A percentile compares a stretch with the other conserved stretches of the same genome.
phyloP scores from a whole-genome alignment of 768 basidiomycete genomes.

The Guyanaporus albipodus region DNA sequence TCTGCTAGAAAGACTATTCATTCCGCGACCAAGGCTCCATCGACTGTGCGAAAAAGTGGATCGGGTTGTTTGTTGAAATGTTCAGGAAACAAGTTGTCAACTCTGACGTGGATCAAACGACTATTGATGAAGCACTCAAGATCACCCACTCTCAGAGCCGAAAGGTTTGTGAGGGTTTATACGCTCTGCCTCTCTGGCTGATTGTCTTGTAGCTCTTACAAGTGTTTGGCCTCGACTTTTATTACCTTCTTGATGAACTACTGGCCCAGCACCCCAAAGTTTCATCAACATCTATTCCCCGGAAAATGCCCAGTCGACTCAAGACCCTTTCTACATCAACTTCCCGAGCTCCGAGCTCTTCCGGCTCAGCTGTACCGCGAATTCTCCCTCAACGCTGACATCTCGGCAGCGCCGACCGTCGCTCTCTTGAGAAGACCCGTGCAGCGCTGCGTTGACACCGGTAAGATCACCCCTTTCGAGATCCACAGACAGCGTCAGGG shows the following conservation, averaged over 20 bases:
- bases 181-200: not conserved
- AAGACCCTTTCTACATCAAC: slow-evolving; percentile 15
- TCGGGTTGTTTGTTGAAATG: slow-evolving; percentile 77
- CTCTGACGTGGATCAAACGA: slow-evolving; percentile 64
- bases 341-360: no score
- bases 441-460: slow-evolving; percentile 16
- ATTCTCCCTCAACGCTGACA: slow-evolving; percentile 26
- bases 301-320: slow-evolving; percentile 30
- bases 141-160: slow-evolving; percentile 79
- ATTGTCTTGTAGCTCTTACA: slow-evolving; percentile 60
- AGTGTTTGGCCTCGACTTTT: slow-evolving; percentile 93
- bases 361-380: slow-evolving; percentile 7
- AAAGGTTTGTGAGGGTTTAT: slow-evolving; percentile 50
- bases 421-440: slow-evolving; percentile 27
- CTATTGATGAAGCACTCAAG: slow-evolving; percentile 72
- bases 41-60: slow-evolving; percentile 86
- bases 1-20: not conserved
- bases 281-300: slow-evolving; percentile 11
- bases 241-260: slow-evolving; percentile 77
- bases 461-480: slow-evolving; percentile 26
- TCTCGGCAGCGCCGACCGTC: slow-evolving; percentile 26
- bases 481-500: slow-evolving; percentile 26
- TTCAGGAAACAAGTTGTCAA: slow-evolving; percentile 92
- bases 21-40: slow-evolving; percentile 65
- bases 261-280: slow-evolving; percentile 51